Evolutionary conservation across 2,329 filamentous ascomycete genomes (phyloP), one percentile per base, ranked within the genome.

Genomic region (Pyrenochaeta sp.): DNA sequence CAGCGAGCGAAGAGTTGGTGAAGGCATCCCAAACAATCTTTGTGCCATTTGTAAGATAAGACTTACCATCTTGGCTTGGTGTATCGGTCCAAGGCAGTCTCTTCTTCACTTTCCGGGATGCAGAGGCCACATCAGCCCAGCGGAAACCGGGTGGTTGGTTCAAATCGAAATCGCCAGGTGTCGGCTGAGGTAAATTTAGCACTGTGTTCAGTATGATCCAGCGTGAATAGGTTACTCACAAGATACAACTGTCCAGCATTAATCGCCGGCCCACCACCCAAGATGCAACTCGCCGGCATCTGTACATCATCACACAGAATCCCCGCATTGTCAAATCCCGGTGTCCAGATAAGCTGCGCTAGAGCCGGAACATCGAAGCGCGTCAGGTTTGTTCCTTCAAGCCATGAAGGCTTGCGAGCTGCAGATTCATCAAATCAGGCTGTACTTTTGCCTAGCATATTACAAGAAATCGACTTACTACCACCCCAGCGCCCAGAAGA

Each of bases 351-450:
- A 69, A 87, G 78, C 68, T 89, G 89, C 66, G 84, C 87, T 42
- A 89, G 81, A 23, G 85, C 85, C 0, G 87, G 87, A 2, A 89
- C 83, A 66, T 90, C 87, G 61, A 90, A 89, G 44, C 87, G 84
- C 2, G 87, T 89, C 37, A 89, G 69, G 43, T 85, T 84, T 10
- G 82, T 83, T 18, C 80, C 81, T 39, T 81, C 72, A 15, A 85
- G 78, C 87, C 87, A 90, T 2, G 76, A 66, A 0, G 85, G 83
- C 51, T 79, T 81, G 70, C 85, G 32, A 4, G 36, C 23, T 27
- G 23, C 23, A 27, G 23, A 27, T 5, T 9, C 23, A 27, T 9
- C 23, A 27, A 27, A 9, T 27, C 23, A 27, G 23, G 4, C 4
- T 27, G 9, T 27, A 5, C 9, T 27, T 9, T 5, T 27, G 23